Base-by-base conservation (phyloP, 495 filamentous ascomycete genomes). In the Melanomma pulvis-pyrius region DNA sequence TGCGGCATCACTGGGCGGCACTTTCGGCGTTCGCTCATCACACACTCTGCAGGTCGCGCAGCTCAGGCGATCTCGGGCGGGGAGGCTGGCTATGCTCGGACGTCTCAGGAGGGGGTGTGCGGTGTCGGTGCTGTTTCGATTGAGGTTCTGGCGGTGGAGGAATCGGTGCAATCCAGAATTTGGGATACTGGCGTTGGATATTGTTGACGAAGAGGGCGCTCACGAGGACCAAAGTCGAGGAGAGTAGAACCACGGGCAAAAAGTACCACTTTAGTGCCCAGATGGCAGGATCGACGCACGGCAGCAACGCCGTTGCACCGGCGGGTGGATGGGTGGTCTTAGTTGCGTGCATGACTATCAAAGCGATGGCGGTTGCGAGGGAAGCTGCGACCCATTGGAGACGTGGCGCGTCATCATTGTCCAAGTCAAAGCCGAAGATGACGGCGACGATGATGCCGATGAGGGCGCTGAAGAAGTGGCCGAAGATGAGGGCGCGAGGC, bases 131-230 rank as follows among this genome's bases (percentile, higher is more conserved):
- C 17, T 44, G 39, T 15, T 17, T 17, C 39, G 39, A 44, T 17
- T 44, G 39, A 44, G 39, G 41, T 41, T 48, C 25, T 29, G 30
- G 17, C 5, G 36, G 51, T 3, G 50, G 48, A 5, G 61, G 61
- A 49, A 58, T 49, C 2, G 51, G 51, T 1, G 61, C 39, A 41
- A 68, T 30, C 67, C 67, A 70, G 32, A 60, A 70, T 24, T 41
- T 59, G n/a, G 67, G 67, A 50, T 60, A 70, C 63, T 61, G 52
- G 21, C 67, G 52, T 29, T 66, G 67, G 49, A 70, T 61, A 39
- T 70, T 70, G 50, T 70, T 70, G 46, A 70, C 50, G n/a, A 70
- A 24, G 11, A 70, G 54, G n/a, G 67, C 67, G 24, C 24, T 50
- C 46, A 28, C 67, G n/a, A 70, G 55, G 1, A 70, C 56, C 4